These are phyloP conservation scores for Reticulascus tulasneorum DNA, from an alignment of 2,329 filamentous ascomycete genomes.

Conservation along the genomic window DNA sequence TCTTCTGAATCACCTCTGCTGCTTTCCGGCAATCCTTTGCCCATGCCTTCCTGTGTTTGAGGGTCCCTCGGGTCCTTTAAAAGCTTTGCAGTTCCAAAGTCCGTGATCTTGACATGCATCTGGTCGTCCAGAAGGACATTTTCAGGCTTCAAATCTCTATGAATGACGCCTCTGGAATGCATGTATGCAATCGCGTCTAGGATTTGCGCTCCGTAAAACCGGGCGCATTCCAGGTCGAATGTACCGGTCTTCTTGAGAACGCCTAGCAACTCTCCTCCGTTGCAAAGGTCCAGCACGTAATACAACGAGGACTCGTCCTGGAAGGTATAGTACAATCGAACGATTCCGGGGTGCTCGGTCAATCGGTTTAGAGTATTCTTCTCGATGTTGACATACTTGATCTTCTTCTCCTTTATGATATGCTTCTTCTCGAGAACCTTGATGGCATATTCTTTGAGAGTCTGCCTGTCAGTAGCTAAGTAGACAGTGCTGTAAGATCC, in stretches of 20 bases:
- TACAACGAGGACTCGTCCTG: slow-evolving; percentile 95
- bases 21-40: slow-evolving; percentile 32
- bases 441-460: slow-evolving; percentile 92
- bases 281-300: slow-evolving; percentile 92
- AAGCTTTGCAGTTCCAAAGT: slow-evolving; percentile 97
- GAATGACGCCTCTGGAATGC: slow-evolving; percentile 93
- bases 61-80: slow-evolving; percentile 56
- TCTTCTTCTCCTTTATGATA: slow-evolving; percentile 99
- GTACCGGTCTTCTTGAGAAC: slow-evolving; percentile 92
- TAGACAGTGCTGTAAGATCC: slow-evolving; percentile 97
- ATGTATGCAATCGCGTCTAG: slow-evolving; percentile 96
- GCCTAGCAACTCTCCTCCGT: slow-evolving; percentile 84
- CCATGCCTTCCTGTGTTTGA: slow-evolving; percentile 36
- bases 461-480: slow-evolving; percentile 88
- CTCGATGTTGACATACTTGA: slow-evolving; percentile 99
- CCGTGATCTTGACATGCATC: slow-evolving; percentile 98
- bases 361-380: slow-evolving; percentile 95
- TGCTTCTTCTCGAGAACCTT: slow-evolving; percentile 98
- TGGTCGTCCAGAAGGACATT: slow-evolving; percentile 93
- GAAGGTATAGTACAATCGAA: slow-evolving; percentile 96
- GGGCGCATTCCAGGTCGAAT: slow-evolving; percentile 90
- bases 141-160: slow-evolving; percentile 93
- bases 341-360: slow-evolving; percentile 93
- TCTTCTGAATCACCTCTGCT: slow-evolving; percentile 42
- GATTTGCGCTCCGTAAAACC: slow-evolving; percentile 94